Evolutionary conservation across 192 early-diverging fungal species (phyloP).

Genomic region (Dissophora ornata): DNA sequence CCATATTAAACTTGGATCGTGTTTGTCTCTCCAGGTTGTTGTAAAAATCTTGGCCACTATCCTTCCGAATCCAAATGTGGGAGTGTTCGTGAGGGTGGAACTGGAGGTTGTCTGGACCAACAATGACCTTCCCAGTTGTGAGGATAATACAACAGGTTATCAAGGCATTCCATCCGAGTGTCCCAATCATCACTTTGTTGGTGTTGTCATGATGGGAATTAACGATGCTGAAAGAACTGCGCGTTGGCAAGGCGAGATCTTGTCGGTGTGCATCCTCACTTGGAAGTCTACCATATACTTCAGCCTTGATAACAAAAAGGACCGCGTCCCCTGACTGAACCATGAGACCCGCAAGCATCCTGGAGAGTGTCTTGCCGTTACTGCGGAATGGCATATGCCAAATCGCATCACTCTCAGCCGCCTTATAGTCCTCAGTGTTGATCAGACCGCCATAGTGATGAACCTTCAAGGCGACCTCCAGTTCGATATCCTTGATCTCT

Average conservation of each 20-base stretch:
- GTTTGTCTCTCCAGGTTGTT: conserved; percentile 12
- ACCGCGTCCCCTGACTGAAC: conserved; percentile 15
- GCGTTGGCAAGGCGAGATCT: no score
- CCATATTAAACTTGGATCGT: conserved; percentile 13
- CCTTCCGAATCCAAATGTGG: conserved; percentile 9
- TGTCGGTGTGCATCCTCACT: no score
- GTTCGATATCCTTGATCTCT: conserved; percentile 15
- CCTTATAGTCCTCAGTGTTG: conserved; percentile 11
- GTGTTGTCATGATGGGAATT: no score
- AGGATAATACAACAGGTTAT: no score
- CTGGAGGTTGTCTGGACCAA: no score
- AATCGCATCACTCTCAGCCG: conserved; percentile 5
- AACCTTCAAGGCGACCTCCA: conserved; percentile 13
- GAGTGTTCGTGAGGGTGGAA: conserved; percentile 4
- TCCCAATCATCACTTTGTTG: no score
- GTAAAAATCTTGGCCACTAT: neutral
- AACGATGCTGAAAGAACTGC: no score
- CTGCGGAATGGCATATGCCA: conserved; percentile 12
- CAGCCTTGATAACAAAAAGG: conserved; percentile 2
- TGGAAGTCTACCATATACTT: neutral
- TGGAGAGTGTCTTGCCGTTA: conserved; percentile 13
- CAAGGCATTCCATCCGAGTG: no score
- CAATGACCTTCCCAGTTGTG: no score
- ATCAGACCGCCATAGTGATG: conserved; percentile 19
- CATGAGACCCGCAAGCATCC: conserved; percentile 19